A percentile compares a stretch with the other conserved stretches of the same genome.
Conservation (phyloP, 2,329 filamentous ascomycete species). For the Orbilia ellipsospora region DNA sequence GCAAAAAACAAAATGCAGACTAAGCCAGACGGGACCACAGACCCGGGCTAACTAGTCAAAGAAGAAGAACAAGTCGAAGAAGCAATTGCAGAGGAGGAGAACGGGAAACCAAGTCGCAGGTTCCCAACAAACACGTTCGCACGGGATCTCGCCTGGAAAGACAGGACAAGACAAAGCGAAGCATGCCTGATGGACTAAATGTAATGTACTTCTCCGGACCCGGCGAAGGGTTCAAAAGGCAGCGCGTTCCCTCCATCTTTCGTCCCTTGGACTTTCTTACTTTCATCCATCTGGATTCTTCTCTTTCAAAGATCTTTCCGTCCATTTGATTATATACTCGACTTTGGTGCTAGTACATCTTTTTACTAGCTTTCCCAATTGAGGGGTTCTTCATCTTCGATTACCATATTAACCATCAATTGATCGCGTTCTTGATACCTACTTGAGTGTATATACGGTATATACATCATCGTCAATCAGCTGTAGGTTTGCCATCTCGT, state of each 20-base stretch:
- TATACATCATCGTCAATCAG: not conserved
- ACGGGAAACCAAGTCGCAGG: slow-evolving; percentile 12
- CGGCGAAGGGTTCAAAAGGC: slow-evolving; percentile 46
- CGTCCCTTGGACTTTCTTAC: not conserved
- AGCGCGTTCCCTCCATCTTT: slow-evolving; percentile 38
- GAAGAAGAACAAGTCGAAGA: not conserved
- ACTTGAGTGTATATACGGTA: slow-evolving; percentile 1
- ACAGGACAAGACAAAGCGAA: slow-evolving; percentile 43
- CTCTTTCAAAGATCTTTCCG: not conserved
- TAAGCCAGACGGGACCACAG: too few relatives aligned
- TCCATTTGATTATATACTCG: slow-evolving; percentile 1
- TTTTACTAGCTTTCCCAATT: not conserved
- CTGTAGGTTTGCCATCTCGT: not conserved
- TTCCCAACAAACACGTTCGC: slow-evolving; percentile 33
- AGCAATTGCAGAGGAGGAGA: not conserved
- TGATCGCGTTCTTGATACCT: not conserved
- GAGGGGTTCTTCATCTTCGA: not conserved
- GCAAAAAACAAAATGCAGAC: slow-evolving; percentile 1
- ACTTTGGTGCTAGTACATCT: not conserved
- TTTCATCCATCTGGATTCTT: not conserved
- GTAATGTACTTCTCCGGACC: slow-evolving; percentile 22
- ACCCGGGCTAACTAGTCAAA: not conserved
- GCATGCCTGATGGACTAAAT: not conserved
- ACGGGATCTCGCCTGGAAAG: slow-evolving; percentile 39
- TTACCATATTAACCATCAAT: not conserved